Percentiles rank a stretch among this genome's conserved stretches.
Evolutionary conservation across 2,329 filamentous ascomycete species (phyloP).

Genomic region (Alternaria hordeiaustralica): DNA sequence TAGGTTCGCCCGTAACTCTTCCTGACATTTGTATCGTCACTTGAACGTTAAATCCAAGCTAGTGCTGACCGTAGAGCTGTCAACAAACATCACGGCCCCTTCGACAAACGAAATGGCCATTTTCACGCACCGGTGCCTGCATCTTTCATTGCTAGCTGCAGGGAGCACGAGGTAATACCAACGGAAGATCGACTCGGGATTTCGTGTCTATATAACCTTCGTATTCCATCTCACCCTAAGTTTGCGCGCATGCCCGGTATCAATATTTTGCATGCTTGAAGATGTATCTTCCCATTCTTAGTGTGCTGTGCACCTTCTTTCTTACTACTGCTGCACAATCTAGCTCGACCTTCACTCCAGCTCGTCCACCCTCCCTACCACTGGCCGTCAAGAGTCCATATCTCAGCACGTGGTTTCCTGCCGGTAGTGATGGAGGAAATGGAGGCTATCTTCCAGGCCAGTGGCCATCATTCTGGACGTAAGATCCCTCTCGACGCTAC

Average conservation of each 20-base stretch:
- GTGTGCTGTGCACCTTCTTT: constrained; percentile 26
- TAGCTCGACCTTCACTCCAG: constrained; percentile 66
- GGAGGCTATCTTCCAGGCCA: constrained; percentile 71
- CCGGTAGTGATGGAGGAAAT: constrained; percentile 66
- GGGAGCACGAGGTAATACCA: background rate
- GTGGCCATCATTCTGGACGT: constrained; percentile 74
- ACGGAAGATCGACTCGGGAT: background rate
- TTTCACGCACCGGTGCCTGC: background rate
- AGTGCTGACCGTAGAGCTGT: constrained; percentile 1
- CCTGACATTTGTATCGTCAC: background rate
- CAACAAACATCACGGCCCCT: background rate
- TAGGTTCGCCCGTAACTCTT: background rate
- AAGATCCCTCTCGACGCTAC: constrained; percentile 37
- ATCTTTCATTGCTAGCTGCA: constrained; percentile 4
- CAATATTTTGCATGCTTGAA: background rate
- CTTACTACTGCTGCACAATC: constrained; percentile 14
- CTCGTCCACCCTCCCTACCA: constrained; percentile 71
- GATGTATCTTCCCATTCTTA: constrained; percentile 29
- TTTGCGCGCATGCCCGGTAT: background rate
- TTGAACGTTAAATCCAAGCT: background rate
- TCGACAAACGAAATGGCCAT: background rate
- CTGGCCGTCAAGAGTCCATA: constrained; percentile 79
- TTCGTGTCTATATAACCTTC: constrained; percentile 9
- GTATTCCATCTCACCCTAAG: background rate
- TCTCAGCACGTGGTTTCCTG: constrained; percentile 72